A percentile compares a stretch with the other conserved stretches of the same genome.
Evolutionary conservation across 768 basidiomycete species (phyloP).

Genomic region (Amanita molliuscula): DNA sequence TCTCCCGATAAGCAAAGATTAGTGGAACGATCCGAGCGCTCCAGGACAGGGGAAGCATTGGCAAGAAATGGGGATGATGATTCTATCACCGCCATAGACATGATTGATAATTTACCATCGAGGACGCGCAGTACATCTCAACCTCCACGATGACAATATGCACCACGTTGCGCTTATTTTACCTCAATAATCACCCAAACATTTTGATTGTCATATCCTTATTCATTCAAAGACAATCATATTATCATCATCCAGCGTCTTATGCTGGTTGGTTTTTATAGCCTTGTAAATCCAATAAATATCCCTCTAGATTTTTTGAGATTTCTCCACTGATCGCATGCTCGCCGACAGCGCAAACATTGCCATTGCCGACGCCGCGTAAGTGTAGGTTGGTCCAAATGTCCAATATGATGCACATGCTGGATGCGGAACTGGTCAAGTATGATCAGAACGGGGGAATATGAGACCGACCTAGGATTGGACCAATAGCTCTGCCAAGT

Average conservation of each 20-base stretch:
- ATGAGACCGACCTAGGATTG: conserved; percentile 59
- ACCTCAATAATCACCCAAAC: neutral
- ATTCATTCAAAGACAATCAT: conserved; percentile 1
- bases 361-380: conserved; percentile 48
- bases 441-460: conserved; percentile 11
- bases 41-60: conserved; percentile 5
- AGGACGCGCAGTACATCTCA: neutral
- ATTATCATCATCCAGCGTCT: neutral
- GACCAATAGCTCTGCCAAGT: conserved; percentile 87
- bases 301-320: conserved; percentile 9
- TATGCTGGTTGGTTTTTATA: neutral
- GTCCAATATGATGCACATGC: conserved; percentile 88
- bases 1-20: conserved; percentile 3
- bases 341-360: conserved; percentile 49
- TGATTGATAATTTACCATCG: neutral
- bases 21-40: conserved; percentile 7
- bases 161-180: neutral
- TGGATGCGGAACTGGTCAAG: conserved; percentile 18
- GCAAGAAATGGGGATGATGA: neutral
- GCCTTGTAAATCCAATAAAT: conserved; percentile 8
- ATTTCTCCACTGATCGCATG: conserved; percentile 39
- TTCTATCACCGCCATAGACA: neutral
- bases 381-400: conserved; percentile 74
- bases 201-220: neutral
- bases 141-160: neutral